Base-by-base conservation (phyloP, 257 asterid genomes). In the Petrea volubilis region DNA sequence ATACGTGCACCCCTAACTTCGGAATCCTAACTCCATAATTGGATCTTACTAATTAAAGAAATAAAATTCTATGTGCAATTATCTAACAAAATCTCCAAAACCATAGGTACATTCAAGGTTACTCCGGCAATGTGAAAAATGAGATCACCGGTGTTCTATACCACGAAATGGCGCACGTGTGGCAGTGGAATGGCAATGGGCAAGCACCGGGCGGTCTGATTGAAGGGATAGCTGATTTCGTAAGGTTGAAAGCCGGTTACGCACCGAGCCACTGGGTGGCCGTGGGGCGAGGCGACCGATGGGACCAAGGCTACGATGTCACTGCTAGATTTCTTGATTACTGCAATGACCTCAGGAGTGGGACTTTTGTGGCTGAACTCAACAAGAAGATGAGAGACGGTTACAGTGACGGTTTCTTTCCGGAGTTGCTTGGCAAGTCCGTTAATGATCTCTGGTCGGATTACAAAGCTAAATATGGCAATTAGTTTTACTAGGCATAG, bases 171-270 rank as follows among this genome's bases (percentile, higher is more conserved):
- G 66, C 86, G 0, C 95, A 88, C n/a, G 18, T 88, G 0, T 83
- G 86, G 88, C 95, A 85, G 29, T 83, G 91, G 88, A 70, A 83
- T 7, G 93, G 96, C 4, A 79, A 78, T 1, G 86, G 90, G 2
- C 75, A 55, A 2, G 77, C 90, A 0, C 88, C 86, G 0, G 75
- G 77, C 0, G 85, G 90, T 1, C 60, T 88, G 20, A 76, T 77
- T 2, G 86, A 84, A 74, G 83, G 95, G 27, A 74, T 88, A 10
- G 92, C 92, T 4, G 92, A 88, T 68, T 88, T 33, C 46, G 85
- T 88, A 68, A 79, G 88, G 81, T 69, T 87, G 25, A 85, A 70
- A 74, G 85, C 84, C 3, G 85, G 87, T 0, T 74, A 64, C 14
- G 82, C 65, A 11, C 87, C 93, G 6, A 53, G 87, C 15, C 84